These are phyloP conservation scores for Fusarium scirpi DNA, from an alignment of 2,329 filamentous ascomycete genomes.

Conservation along the genomic window DNA sequence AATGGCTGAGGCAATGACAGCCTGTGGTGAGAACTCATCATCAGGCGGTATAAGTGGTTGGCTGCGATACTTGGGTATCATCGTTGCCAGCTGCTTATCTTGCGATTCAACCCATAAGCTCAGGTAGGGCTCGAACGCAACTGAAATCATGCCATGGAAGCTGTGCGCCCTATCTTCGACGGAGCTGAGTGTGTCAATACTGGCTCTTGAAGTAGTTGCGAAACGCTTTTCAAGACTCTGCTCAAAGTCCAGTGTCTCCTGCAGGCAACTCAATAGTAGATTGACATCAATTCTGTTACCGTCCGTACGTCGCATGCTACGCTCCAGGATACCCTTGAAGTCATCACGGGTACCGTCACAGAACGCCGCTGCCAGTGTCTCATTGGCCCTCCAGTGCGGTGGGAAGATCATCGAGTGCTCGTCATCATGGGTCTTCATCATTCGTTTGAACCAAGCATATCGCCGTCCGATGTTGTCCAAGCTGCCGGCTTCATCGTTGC, in stretches of 20 bases:
- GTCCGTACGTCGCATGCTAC: slow-evolving; percentile 82
- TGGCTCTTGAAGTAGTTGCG: slow-evolving; percentile 77
- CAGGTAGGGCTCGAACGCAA: slow-evolving; percentile 96
- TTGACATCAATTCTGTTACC: slow-evolving; percentile 90
- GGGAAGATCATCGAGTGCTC: slow-evolving; percentile 93
- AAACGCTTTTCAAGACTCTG: slow-evolving; percentile 90
- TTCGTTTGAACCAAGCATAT: slow-evolving; percentile 96
- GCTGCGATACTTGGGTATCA: slow-evolving; percentile 89
- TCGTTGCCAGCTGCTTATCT: slow-evolving; percentile 83
- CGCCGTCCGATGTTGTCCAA: slow-evolving; percentile 95
- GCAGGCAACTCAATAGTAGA: slow-evolving; percentile 85
- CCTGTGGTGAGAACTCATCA: slow-evolving; percentile 91
- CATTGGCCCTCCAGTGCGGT: slow-evolving; percentile 86
- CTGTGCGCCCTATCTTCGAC: slow-evolving; percentile 79
- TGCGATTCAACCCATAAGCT: slow-evolving; percentile 98
- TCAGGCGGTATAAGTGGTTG: slow-evolving; percentile 84
- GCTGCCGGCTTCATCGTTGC: slow-evolving; percentile 95
- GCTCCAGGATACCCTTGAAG: slow-evolving; percentile 91
- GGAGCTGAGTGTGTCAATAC: slow-evolving; percentile 89
- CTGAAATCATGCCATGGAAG: slow-evolving; percentile 92
- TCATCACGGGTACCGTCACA: slow-evolving; percentile 96
- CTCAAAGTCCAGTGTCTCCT: slow-evolving; percentile 97
- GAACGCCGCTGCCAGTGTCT: slow-evolving; percentile 89
- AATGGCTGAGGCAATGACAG: slow-evolving; percentile 92
- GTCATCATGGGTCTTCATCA: slow-evolving; percentile 94